phyloP scores from a whole-genome alignment of 2,329 filamentous ascomycete genomes.

The Thyridium curvatum region DNA sequence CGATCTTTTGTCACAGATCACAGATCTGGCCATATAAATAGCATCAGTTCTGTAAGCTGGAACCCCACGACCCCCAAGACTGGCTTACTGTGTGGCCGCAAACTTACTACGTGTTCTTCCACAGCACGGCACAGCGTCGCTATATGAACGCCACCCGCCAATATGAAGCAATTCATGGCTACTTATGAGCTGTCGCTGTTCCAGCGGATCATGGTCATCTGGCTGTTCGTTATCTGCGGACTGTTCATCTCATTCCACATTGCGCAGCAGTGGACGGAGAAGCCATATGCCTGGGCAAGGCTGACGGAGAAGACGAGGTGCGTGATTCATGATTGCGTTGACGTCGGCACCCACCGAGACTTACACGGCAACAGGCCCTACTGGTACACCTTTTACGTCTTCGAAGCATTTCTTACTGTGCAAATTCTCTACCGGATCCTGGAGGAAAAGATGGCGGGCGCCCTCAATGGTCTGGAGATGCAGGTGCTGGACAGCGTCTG shows the following conservation, averaged over 20 bases:
- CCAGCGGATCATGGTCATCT: constrained; percentile 13
- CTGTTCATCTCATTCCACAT: constrained; percentile 10
- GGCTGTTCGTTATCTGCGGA: constrained; percentile 11
- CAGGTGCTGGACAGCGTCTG: constrained; percentile 20
- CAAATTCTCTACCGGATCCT: constrained; percentile 11
- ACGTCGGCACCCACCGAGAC: background rate
- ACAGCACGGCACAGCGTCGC: no score
- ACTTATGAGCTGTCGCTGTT: constrained; percentile 10
- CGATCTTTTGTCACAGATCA: no score
- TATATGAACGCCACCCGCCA: no score
- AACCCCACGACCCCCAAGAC: no score
- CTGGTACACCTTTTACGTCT: constrained; percentile 14
- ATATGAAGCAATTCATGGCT: constrained; percentile 3
- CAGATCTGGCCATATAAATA: no score
- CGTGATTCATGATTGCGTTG: background rate
- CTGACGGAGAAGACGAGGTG: constrained; percentile 7
- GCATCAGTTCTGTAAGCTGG: no score
- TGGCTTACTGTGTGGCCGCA: no score
- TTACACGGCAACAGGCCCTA: constrained; percentile 7
- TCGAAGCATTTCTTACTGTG: constrained; percentile 11
- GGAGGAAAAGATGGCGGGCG: constrained; percentile 8
- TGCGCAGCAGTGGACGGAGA: constrained; percentile 10
- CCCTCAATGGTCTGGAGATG: constrained; percentile 17
- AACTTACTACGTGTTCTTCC: no score
- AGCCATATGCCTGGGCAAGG: constrained; percentile 9